phyloP scores from a whole-genome alignment of 768 basidiomycete species.

The Lentinula boryana region DNA sequence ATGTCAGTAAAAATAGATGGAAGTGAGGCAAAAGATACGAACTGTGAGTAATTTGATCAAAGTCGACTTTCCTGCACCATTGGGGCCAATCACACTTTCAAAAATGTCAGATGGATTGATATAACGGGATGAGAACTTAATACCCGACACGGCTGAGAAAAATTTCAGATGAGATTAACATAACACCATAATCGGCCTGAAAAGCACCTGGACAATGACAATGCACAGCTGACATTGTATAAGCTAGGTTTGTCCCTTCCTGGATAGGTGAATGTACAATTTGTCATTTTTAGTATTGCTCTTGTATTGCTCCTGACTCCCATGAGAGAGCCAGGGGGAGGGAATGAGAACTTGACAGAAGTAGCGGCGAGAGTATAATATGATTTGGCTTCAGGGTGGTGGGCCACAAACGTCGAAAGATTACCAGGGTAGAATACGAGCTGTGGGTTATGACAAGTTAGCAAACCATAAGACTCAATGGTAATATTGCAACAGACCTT shows the following conservation, averaged over 20 bases:
- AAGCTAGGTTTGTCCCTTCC: conserved; percentile 76
- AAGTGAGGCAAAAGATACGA: conserved; percentile 15
- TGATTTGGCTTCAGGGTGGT: conserved; percentile 89
- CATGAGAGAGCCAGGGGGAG: conserved; percentile 92
- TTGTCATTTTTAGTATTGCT: conserved; percentile 87
- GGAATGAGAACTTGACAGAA: conserved; percentile 93
- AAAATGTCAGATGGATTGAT: neutral
- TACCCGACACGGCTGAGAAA: conserved; percentile 68
- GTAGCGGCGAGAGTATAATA: conserved; percentile 96
- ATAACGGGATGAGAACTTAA: neutral
- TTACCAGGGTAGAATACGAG: conserved; percentile 94
- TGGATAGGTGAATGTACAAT: conserved; percentile 94
- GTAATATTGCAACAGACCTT: conserved; percentile 42
- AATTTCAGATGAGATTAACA: conserved; percentile 16
- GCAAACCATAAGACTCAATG: neutral
- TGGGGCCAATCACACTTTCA: conserved; percentile 67
- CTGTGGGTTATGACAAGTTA: conserved; percentile 28
- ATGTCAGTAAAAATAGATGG: conserved; percentile 7
- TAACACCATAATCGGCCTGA: conserved; percentile 5
- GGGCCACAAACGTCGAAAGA: conserved; percentile 82
- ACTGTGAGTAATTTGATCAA: conserved; percentile 91
- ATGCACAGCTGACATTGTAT: conserved; percentile 82
- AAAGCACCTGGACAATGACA: conserved; percentile 82
- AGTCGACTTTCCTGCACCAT: conserved; percentile 95
- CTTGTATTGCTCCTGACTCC: conserved; percentile 95